phyloP scores from a whole-genome alignment of 164 flowering plant species.

The Stephania cephalantha region DNA sequence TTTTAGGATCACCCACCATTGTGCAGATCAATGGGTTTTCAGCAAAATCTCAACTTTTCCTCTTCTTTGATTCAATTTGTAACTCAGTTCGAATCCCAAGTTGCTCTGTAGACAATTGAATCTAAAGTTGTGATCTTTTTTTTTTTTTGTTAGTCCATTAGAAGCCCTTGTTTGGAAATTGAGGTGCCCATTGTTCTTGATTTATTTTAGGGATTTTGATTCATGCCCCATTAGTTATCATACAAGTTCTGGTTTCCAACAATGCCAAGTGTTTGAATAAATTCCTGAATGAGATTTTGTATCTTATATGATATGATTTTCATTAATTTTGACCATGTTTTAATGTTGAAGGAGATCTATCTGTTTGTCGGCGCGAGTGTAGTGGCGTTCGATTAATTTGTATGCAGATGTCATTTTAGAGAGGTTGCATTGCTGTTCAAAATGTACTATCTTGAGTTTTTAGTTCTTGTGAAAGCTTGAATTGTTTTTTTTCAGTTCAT shows the following conservation, averaged over 20 bases:
- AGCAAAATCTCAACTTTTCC: background rate
- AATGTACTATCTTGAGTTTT: background rate
- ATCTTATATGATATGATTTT: background rate
- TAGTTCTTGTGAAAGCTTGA: background rate
- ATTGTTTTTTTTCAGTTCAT: background rate
- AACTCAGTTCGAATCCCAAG: background rate
- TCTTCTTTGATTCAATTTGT: background rate
- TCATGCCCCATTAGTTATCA: background rate
- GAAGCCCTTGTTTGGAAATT: too few relatives aligned
- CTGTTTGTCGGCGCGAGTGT: background rate
- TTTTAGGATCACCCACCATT: background rate
- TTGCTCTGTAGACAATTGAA: background rate
- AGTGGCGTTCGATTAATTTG: background rate
- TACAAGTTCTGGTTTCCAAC: background rate
- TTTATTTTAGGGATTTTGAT: background rate
- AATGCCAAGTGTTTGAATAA: background rate
- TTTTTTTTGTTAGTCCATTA: background rate
- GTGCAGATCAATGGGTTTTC: background rate
- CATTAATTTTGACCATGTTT: background rate
- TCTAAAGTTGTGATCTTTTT: background rate
- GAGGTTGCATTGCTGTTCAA: background rate
- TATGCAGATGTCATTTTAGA: background rate
- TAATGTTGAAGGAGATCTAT: background rate
- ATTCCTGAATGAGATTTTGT: background rate
- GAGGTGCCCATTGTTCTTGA: background rate